These are phyloP conservation scores for Durotheca rogersii DNA, from an alignment of 495 filamentous ascomycete genomes.

Conservation along the genomic window DNA sequence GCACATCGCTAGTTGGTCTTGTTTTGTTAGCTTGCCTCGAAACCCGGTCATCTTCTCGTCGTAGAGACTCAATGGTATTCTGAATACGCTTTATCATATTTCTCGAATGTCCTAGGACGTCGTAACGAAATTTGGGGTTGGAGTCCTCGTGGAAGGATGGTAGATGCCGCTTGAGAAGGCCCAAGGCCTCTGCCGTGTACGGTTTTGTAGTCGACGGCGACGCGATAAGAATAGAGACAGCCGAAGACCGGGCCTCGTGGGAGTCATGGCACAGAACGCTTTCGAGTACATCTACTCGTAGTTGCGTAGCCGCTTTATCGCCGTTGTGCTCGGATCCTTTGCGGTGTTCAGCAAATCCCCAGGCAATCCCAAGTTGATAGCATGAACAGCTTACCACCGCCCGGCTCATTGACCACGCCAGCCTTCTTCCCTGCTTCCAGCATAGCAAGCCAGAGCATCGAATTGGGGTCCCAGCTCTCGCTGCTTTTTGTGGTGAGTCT, in stretches of 20 bases:
- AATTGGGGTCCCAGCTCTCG: constrained; percentile 50
- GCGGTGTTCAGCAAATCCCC: constrained; percentile 12
- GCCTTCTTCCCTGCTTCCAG: constrained; percentile 78
- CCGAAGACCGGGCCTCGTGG: constrained; percentile 66
- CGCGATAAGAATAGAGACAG: constrained; percentile 70
- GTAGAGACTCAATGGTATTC: constrained; percentile 41
- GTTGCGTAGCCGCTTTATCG: constrained; percentile 6
- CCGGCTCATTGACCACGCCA: constrained; percentile 71
- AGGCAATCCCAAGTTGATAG: background rate
- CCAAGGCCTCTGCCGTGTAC: constrained; percentile 58
- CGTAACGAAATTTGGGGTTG: constrained; percentile 79
- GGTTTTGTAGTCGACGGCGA: constrained; percentile 70
- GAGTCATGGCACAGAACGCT: constrained; percentile 62
- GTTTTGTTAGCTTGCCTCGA: constrained; percentile 22
- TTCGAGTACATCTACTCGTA: constrained; percentile 39
- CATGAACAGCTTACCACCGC: constrained; percentile 49
- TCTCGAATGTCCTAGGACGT: constrained; percentile 66
- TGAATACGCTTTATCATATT: constrained; percentile 67
- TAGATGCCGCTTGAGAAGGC: constrained; percentile 61
- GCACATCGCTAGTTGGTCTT: background rate
- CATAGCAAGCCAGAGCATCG: constrained; percentile 64
- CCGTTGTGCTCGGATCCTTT: constrained; percentile 15
- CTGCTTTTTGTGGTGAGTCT: constrained; percentile 44
- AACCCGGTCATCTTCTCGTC: constrained; percentile 16
- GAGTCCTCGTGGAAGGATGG: constrained; percentile 73